Evolutionary conservation across 1,284 basidiomycete species (phyloP), one percentile per base, ranked within the genome.

Genomic region (Phellinidium pouzarii): DNA sequence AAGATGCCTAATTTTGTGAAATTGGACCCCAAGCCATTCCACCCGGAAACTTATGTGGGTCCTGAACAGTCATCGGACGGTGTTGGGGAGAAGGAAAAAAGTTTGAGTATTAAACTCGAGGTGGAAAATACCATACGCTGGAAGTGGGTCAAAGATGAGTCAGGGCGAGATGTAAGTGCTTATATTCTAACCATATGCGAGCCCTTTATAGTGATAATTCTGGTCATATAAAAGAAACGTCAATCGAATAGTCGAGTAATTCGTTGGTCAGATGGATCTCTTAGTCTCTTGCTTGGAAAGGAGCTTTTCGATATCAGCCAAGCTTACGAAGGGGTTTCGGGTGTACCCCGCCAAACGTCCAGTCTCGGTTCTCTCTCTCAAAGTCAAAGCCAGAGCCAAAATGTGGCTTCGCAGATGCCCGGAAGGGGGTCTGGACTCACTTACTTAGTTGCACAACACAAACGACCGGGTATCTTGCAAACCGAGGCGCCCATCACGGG

Each of bases 111-210:
- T 61, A 88, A 88, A 65, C 75, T 94, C 48, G 87, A 87, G 61
- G 89, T 93, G 8, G 89, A 92, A 71, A 94, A 94, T 66, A 93
- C 91, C 2, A 75, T 95, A 27, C 80, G 92, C 43, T 95, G 92
- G 92, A 78, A 87, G 55, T 95, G 93, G 91, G 73, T 75, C 7
- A 85, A 87, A 63, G 53, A 87, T 61, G 75, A 80, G 53, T 68
- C 74, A 38, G 86, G 82, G 4, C 71, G 79, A 60, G 83, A 84
- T 62, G 90, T 90, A 62, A 69, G 84, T 74, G 20, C 41, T 43
- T 17, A 51, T 46, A 25, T 26, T 34, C 20, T 40, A 40, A 44
- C 17, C 9, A 50, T 45, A 53, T 42, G 36, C 53, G 34, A 45
- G n/a, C n/a, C n/a, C n/a, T n/a, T 37, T 25, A 20, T 45, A 49